Evolutionary conservation across 2,329 filamentous ascomycete genomes (phyloP).

Genomic region (Talaromyces rugulosus): DNA sequence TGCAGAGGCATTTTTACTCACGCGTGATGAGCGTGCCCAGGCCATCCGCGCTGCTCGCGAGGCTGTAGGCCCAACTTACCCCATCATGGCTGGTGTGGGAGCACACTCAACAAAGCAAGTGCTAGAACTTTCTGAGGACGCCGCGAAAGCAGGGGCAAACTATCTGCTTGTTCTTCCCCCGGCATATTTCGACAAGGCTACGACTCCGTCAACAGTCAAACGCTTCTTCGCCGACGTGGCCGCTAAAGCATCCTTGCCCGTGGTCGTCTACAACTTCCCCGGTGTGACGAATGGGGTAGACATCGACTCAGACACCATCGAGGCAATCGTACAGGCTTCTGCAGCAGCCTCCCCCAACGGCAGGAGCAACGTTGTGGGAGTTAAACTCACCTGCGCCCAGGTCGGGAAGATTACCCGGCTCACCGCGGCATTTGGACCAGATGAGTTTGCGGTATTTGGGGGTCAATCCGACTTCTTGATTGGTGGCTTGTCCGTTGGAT

Average conservation of each 20-base stretch:
- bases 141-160: slow-evolving; percentile 42
- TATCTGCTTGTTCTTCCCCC: slow-evolving; percentile 56
- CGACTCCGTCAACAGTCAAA: slow-evolving; percentile 16
- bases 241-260: slow-evolving; percentile 44
- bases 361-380: slow-evolving; percentile 57
- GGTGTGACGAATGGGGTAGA: slow-evolving; percentile 60
- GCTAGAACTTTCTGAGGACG: slow-evolving; percentile 47
- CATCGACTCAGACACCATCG: slow-evolving; percentile 56
- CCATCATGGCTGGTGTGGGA: slow-evolving; percentile 66
- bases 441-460: slow-evolving; percentile 70
- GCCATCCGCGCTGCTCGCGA: slow-evolving; percentile 46
- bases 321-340: slow-evolving; percentile 41
- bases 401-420: slow-evolving; percentile 30
- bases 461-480: slow-evolving; percentile 77
- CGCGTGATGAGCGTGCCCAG: slow-evolving; percentile 47
- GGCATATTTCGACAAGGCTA: slow-evolving; percentile 56
- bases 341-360: not conserved
- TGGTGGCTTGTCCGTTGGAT: slow-evolving; percentile 69
- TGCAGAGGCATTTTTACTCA: slow-evolving; percentile 47
- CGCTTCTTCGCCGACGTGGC: slow-evolving; percentile 26
- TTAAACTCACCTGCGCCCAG: slow-evolving; percentile 51
- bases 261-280: slow-evolving; percentile 61
- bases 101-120: slow-evolving; percentile 65
- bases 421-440: slow-evolving; percentile 21
- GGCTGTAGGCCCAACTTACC: not conserved